Evolutionary conservation across 495 filamentous ascomycete genomes (phyloP), one percentile per base, ranked within the genome.

Genomic region (Poronia punctata): DNA sequence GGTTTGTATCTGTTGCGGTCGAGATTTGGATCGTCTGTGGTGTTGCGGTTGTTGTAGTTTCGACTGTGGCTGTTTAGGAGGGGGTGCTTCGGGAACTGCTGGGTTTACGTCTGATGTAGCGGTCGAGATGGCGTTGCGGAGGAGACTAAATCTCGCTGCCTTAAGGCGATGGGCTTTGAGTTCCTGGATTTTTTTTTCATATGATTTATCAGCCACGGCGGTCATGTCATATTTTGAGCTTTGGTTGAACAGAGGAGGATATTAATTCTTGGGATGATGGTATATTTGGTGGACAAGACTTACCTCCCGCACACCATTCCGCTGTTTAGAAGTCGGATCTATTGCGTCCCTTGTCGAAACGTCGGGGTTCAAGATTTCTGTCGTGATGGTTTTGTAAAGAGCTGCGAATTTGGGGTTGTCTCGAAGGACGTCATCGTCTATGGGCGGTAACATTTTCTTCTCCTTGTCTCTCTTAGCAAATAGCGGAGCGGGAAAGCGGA

Each of bases 331-430:
- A 3, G 65, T 55, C 36, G 67, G 59, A 41, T 76, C 61, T 23
- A 40, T 43, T n/a, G n/a, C n/a, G n/a, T n/a, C n/a, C 48, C 70
- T 74, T 0, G 78, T 82, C 10, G 79, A 80, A 10, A 73, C 79
- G 68, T 82, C 72, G 0, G 71, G 58, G 41, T 80, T 78, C 17
- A 86, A 64, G 6, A 82, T 53, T 0, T 61, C 68, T 1, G 63
- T 70, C 0, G 79, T 79, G 5, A 86, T 50, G 12, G 71, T 74
- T 12, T 74, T 68, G 53, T 83, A 79, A 1, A 86, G 65, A 19
- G 62, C 66, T 36, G 79, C 75, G 46, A 86, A 86, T 31, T 78
- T 66, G 16, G 79, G 79, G 41, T 84, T 84, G 19, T 65, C 66
- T 35, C 75, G 63, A 2, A 86, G 62, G 32, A 86, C 68, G 1